phyloP scores from a whole-genome alignment of 2,329 filamentous ascomycete species.

The Diaporthe sp. region DNA sequence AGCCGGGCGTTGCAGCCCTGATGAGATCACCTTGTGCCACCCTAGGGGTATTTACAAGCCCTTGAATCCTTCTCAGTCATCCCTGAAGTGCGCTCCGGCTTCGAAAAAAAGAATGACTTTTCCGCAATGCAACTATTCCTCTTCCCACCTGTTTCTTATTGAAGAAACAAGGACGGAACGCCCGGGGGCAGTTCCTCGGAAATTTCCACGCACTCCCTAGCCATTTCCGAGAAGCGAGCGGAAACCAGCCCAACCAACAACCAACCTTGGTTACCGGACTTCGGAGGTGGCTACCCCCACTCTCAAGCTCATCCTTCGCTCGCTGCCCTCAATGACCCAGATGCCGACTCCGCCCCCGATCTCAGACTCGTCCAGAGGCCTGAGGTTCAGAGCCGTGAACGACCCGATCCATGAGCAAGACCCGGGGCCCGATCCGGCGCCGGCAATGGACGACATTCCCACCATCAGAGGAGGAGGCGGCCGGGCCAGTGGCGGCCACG shows the following conservation, averaged over 20 bases:
- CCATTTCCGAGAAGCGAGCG: slow-evolving; percentile 10
- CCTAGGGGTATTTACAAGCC: neutral
- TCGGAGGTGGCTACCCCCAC: slow-evolving; percentile 17
- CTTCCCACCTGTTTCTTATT: neutral
- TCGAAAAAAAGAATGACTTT: neutral
- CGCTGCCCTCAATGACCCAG: neutral
- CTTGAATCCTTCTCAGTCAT: slow-evolving; percentile 18
- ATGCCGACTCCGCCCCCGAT: slow-evolving; percentile 12
- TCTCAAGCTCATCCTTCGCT: slow-evolving; percentile 20
- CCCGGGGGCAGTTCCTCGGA: neutral
- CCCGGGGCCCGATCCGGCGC: neutral
- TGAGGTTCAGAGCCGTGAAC: slow-evolving; percentile 24
- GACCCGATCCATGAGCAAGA: neutral
- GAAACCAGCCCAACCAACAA: neutral
- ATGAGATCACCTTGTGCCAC: slow-evolving; percentile 17
- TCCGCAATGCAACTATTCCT: neutral
- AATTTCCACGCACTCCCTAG: neutral
- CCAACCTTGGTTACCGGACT: neutral
- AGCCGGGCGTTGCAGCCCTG: neutral
- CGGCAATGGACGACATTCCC: slow-evolving; percentile 12
- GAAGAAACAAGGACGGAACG: neutral
- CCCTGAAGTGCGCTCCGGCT: neutral
- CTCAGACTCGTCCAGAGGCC: slow-evolving; percentile 8
- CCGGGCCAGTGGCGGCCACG: neutral
- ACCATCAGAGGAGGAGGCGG: slow-evolving; percentile 13